These are phyloP conservation scores for Kurtzmaniella quercitrusa DNA, from an alignment of 1,139 yeast species.

Conservation along the genomic window DNA sequence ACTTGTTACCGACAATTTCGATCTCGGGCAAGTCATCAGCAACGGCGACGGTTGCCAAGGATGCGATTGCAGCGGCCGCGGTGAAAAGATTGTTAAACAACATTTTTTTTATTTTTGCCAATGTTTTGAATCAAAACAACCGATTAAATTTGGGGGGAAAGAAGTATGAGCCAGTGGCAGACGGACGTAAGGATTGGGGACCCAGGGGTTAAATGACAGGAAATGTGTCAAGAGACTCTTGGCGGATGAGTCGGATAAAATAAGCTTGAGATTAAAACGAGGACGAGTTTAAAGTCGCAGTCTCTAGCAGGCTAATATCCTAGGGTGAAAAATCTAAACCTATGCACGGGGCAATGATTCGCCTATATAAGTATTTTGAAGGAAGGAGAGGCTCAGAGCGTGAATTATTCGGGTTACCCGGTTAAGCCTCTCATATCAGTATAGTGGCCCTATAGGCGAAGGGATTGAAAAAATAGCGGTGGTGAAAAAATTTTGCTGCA, in stretches of 20 bases:
- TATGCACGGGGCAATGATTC: background rate
- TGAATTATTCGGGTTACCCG: background rate
- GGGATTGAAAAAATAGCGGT: too few relatives aligned
- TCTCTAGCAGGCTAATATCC: background rate
- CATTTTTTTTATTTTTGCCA: constrained; percentile 22
- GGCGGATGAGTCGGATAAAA: too few relatives aligned
- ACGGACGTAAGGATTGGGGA: background rate
- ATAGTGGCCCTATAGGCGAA: background rate
- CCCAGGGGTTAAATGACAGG: background rate
- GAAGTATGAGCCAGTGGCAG: background rate
- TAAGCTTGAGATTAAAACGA: too few relatives aligned
- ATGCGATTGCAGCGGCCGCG: constrained; percentile 23
- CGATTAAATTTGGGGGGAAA: too few relatives aligned
- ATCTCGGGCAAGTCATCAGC: constrained; percentile 30
- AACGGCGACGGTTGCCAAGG: constrained; percentile 9
- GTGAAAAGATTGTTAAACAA: constrained; percentile 35
- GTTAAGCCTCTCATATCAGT: background rate
- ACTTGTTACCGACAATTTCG: constrained; percentile 45
- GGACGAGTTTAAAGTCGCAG: too few relatives aligned
- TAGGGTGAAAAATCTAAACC: background rate
- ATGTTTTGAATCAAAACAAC: background rate
- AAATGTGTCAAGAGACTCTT: background rate
- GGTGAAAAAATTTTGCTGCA: background rate
- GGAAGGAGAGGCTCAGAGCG: background rate
- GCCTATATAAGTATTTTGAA: background rate